Percentiles rank a stretch among this genome's conserved stretches.
Conservation (phyloP, 306 rosid species). For the Casuarina glauca region DNA sequence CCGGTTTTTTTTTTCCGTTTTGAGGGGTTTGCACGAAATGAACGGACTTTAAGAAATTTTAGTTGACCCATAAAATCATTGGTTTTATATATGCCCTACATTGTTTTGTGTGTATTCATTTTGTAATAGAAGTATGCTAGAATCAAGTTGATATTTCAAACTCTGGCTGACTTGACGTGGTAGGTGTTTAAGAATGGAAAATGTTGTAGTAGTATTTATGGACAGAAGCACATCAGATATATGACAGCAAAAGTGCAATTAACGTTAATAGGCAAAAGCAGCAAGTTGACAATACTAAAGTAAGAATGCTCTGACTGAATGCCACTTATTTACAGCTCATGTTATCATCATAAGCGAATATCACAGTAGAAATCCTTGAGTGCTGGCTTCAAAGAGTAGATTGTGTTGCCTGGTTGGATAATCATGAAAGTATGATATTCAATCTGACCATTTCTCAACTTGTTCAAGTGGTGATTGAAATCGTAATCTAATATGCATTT, state of each 20-base stretch:
- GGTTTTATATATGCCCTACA: neutral
- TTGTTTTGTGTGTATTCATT: neutral
- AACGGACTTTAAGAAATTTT: neutral
- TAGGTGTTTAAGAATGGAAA: neutral
- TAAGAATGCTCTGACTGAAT: neutral
- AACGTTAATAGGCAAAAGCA: neutral
- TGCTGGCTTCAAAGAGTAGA: neutral
- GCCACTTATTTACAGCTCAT: neutral
- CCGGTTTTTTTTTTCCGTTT: neutral
- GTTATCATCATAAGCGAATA: neutral
- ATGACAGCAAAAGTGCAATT: neutral
- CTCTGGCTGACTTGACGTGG: neutral
- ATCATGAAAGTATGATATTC: neutral
- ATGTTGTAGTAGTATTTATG: neutral
- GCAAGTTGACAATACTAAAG: neutral
- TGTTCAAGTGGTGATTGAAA: neutral
- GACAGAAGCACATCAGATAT: neutral
- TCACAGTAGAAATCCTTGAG: neutral
- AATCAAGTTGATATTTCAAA: neutral
- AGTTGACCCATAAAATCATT: neutral
- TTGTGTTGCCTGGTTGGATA: neutral
- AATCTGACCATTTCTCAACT: neutral
- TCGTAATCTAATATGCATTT: neutral
- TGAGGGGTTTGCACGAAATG: neutral
- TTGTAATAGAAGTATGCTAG: neutral